A percentile compares a stretch with the other conserved stretches of the same genome.
These are phyloP conservation scores for Kodamaea neixiangensis DNA, from an alignment of 805 yeast species.

Conservation along the genomic window DNA sequence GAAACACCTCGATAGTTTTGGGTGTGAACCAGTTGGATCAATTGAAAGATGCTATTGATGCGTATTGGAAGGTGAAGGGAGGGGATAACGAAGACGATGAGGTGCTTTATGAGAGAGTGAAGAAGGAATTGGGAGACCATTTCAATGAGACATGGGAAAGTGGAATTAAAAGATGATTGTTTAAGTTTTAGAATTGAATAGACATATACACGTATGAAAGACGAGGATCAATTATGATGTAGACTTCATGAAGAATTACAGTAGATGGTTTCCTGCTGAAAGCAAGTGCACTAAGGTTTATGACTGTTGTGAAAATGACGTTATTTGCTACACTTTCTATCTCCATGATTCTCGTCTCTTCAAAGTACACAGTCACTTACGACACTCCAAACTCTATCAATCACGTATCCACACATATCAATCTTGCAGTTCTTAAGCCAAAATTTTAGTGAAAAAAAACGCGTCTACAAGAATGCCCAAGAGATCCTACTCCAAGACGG, in stretches of 20 bases:
- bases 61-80: constrained; percentile 51
- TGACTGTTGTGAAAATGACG: too few species aligned
- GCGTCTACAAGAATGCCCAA: constrained; percentile 2
- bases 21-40: constrained; percentile 74
- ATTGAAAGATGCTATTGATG: constrained; percentile 59
- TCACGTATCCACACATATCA: background rate
- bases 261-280: too few species aligned
- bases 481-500: constrained; percentile 1
- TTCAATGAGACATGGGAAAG: constrained; percentile 67
- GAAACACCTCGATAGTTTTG: constrained; percentile 60
- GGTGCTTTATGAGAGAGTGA: constrained; percentile 43
- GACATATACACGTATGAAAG: background rate
- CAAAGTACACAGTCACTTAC: too few species aligned
- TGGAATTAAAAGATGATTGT: constrained; percentile 22
- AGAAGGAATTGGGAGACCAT: constrained; percentile 50
- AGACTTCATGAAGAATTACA: too few species aligned
- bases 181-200: background rate
- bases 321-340: too few species aligned
- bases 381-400: background rate
- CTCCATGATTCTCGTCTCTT: too few species aligned
- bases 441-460: background rate
- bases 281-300: too few species aligned
- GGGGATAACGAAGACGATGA: constrained; percentile 44
- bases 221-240: background rate
- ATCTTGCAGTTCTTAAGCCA: background rate